Evolutionary conservation across 306 rosid genomes (phyloP).

Genomic region (Boehmeria nivea): DNA sequence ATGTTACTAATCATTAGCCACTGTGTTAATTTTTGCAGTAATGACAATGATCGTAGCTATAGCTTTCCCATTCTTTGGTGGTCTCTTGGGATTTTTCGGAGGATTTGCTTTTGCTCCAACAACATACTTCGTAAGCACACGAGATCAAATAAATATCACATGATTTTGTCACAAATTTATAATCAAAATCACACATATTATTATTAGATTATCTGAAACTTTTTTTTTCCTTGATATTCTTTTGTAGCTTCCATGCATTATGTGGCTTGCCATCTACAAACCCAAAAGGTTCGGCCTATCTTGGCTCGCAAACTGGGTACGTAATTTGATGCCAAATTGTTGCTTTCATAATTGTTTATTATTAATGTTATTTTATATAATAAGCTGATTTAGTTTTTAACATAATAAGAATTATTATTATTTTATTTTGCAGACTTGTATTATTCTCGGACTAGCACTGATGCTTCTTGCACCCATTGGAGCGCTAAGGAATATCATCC

Average conservation of each 20-base stretch:
- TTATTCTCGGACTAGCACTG: slow-evolving; percentile 51
- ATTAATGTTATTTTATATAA: not conserved
- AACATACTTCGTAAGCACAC: slow-evolving; percentile 58
- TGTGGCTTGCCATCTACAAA: slow-evolving; percentile 63
- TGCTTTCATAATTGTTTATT: not conserved
- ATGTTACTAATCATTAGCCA: too few species aligned
- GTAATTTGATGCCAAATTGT: slow-evolving; percentile 1
- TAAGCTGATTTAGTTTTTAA: not conserved
- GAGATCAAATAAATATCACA: not conserved
- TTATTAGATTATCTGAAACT: too few species aligned
- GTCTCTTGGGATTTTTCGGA: slow-evolving; percentile 83
- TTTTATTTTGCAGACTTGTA: slow-evolving; percentile 45
- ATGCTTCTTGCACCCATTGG: slow-evolving; percentile 80
- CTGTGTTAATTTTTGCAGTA: slow-evolving; percentile 30
- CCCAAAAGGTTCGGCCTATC: slow-evolving; percentile 56
- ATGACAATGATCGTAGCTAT: slow-evolving; percentile 55
- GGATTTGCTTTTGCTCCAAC: slow-evolving; percentile 92
- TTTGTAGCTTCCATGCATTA: slow-evolving; percentile 74
- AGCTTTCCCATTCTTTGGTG: slow-evolving; percentile 69
- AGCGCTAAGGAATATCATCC: slow-evolving; percentile 48
- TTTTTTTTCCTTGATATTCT: too few species aligned
- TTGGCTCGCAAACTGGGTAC: slow-evolving; percentile 70
- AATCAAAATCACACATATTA: too few species aligned
- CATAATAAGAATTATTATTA: not conserved
- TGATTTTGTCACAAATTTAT: too few species aligned